These are phyloP conservation scores for Oryza rufipogon DNA, from an alignment of 176 grass and related monocot species.

Conservation along the genomic window DNA sequence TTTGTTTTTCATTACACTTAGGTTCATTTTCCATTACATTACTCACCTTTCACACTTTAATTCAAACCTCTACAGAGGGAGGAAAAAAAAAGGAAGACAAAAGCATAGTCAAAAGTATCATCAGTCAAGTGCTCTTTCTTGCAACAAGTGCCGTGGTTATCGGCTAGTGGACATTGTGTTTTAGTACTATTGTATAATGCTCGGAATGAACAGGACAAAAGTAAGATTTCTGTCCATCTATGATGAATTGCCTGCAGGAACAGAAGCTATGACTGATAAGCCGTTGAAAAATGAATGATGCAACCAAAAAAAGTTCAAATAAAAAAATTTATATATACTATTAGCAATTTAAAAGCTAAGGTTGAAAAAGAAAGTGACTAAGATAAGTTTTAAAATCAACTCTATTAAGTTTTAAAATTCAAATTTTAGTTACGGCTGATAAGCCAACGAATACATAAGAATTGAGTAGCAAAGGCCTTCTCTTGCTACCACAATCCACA, in stretches of 20 bases:
- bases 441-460: not conserved
- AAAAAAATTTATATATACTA: too few species aligned
- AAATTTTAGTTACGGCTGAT: too few species aligned
- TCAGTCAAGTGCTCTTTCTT: constrained; percentile 24
- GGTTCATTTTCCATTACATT: not conserved
- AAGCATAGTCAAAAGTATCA: constrained; percentile 40
- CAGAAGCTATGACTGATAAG: too few species aligned
- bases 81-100: not conserved
- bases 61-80: constrained; percentile 8
- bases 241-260: not conserved
- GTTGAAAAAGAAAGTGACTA: too few species aligned
- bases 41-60: constrained; percentile 9
- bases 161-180: constrained; percentile 22
- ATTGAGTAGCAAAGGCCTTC: not conserved
- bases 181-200: not conserved
- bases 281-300: too few species aligned
- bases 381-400: too few species aligned
- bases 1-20: not conserved
- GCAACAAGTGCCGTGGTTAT: constrained; percentile 31
- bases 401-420: too few species aligned
- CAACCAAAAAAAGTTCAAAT: too few species aligned
- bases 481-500: not conserved
- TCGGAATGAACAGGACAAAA: not conserved
- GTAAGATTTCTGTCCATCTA: not conserved
- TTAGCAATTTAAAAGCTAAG: too few species aligned